Conservation (phyloP, 495 filamentous ascomycete species). For the Penicillium pulvis region DNA sequence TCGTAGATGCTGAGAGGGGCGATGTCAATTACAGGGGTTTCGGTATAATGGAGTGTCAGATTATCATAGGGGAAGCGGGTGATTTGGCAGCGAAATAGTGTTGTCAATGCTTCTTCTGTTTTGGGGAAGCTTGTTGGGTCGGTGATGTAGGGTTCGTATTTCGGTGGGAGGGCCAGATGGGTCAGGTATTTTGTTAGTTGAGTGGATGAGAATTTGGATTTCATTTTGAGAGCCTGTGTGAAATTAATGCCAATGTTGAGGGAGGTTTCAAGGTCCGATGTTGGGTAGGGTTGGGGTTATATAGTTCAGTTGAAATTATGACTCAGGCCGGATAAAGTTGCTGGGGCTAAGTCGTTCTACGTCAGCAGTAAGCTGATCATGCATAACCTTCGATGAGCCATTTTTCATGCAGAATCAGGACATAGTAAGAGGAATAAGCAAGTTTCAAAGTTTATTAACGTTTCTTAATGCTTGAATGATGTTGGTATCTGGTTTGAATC, state of each 20-base stretch:
- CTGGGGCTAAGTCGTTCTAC: background rate
- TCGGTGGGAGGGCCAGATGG: slow-evolving; percentile 25
- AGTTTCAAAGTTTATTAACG: too few relatives aligned
- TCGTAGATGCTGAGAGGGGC: slow-evolving; percentile 58
- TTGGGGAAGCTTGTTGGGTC: slow-evolving; percentile 26
- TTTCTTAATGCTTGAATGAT: background rate
- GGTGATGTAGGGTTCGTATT: slow-evolving; percentile 22
- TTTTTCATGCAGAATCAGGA: background rate
- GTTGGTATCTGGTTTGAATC: background rate
- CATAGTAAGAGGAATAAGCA: too few relatives aligned
- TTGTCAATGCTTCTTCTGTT: slow-evolving; percentile 26
- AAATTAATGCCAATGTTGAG: too few relatives aligned
- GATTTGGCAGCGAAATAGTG: slow-evolving; percentile 49
- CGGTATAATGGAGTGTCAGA: slow-evolving; percentile 57
- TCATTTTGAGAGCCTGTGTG: slow-evolving; percentile 5
- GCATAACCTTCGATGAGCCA: background rate
- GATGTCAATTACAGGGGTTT: slow-evolving; percentile 52
- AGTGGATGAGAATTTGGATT: slow-evolving; percentile 21
- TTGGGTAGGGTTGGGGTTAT: too few relatives aligned
- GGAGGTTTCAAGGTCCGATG: too few relatives aligned
- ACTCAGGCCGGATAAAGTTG: background rate
- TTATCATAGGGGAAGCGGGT: slow-evolving; percentile 73
- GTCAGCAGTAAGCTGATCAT: background rate
- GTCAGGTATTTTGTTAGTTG: slow-evolving; percentile 27
- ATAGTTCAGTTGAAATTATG: background rate